Evolutionary conservation across 1,139 yeast species (phyloP), one percentile per base, ranked within the genome.

Genomic region (Trichomonascaceae sp.): DNA sequence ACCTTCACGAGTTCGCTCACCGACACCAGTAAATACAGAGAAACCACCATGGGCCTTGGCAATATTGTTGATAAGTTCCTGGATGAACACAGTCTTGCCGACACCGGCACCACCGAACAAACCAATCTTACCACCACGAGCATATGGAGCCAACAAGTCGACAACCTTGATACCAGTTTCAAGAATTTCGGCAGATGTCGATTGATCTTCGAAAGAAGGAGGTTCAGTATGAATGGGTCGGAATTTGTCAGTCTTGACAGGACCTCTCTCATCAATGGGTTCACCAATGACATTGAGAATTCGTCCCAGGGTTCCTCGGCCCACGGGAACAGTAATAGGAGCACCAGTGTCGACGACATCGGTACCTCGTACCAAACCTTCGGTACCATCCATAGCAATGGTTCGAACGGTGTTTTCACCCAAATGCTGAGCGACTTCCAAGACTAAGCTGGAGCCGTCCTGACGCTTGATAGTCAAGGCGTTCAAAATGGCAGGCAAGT

Each of bases 41-140:
- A 91, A 93, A 87, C 99, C 99, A 89, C 99, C 99, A 77, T 93
- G 99, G 71, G 99, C 99, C 84, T 91, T 93, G 77, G 99, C 99
- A 74, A 93, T 93, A 85, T 93, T 93, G 90, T 93, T 91, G 79
- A 93, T 93, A 82, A 93, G 85, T 82, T 93, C 99, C 84, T 93
- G 99, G 80, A 93, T 93, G 80, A 93, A 93, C 64, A 93, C 99
- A 77, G 99, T 93, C 82, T 93, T 93, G 82, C 99, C 99, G 89
- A 93, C 99, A 91, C 99, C 99, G 78, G 99, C 99, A 91, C 99
- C 99, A 83, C 99, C 99, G 87, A 93, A 93, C 74, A 93, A 85
- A 85, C 99, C 99, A 88, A 93, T 93, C 86, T 93, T 93, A 88
- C 99, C 99, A 87, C 99, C 99, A 87, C 97, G 91, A 75, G 99